Percentiles rank a stretch among this genome's conserved stretches.
Evolutionary conservation across 805 yeast species (phyloP).

Genomic region (Cyberlindnera saturnus): DNA sequence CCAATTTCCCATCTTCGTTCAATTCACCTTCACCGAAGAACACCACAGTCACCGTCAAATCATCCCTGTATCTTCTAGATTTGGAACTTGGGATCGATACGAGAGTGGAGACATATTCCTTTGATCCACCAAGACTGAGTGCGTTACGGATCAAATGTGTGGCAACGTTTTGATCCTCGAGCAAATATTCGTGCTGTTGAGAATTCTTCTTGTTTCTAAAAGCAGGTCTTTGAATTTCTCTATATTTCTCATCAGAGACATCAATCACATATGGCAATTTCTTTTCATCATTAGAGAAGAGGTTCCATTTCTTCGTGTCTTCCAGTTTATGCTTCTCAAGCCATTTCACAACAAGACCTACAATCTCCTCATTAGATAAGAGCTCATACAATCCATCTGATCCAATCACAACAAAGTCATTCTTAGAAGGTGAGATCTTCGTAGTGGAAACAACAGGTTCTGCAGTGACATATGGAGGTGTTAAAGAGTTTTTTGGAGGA

Average conservation of each 20-base stretch:
- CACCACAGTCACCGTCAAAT: constrained; percentile 90
- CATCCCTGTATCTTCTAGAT: constrained; percentile 91
- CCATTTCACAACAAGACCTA: constrained; percentile 91
- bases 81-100: constrained; percentile 88
- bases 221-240: constrained; percentile 63
- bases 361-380: constrained; percentile 87
- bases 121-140: constrained; percentile 78
- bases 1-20: constrained; percentile 38
- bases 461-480: constrained; percentile 98
- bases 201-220: constrained; percentile 46
- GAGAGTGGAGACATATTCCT: constrained; percentile 82
- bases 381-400: constrained; percentile 93
- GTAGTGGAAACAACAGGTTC: constrained; percentile 88
- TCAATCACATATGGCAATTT: constrained; percentile 61
- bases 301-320: constrained; percentile 13
- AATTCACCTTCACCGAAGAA: constrained; percentile 63
- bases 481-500: constrained; percentile 59
- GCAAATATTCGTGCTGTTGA: constrained; percentile 36
- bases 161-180: constrained; percentile 84
- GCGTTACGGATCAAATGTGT: constrained; percentile 95
- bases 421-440: constrained; percentile 59
- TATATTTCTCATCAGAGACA: constrained; percentile 49
- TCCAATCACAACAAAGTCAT: constrained; percentile 87
- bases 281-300: constrained; percentile 22
- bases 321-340: constrained; percentile 56